Conservation (phyloP, 805 yeast species). For the Maudiozyma barnettii region DNA sequence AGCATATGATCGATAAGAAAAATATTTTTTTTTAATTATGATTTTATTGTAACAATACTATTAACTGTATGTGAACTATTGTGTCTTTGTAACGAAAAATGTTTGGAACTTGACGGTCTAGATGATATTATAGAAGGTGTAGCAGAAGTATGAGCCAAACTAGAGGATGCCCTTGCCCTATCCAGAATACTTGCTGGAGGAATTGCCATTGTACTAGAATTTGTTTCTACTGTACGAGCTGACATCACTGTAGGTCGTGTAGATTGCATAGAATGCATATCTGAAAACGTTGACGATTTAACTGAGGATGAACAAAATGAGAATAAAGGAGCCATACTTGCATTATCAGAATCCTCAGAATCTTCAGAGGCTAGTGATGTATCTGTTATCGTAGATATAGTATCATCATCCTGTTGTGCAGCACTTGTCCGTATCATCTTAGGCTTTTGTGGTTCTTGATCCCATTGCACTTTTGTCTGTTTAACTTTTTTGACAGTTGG, state of each 20-base stretch:
- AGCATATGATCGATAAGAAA: neutral
- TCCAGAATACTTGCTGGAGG: slow-evolving; percentile 69
- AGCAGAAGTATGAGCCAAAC: slow-evolving; percentile 8
- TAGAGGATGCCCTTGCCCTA: slow-evolving; percentile 29
- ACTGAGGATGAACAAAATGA: slow-evolving; percentile 30
- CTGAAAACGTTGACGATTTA: slow-evolving; percentile 32
- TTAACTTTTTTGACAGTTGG: neutral
- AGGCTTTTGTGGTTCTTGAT: slow-evolving; percentile 12
- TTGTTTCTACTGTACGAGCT: slow-evolving; percentile 37
- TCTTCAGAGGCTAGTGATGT: neutral
- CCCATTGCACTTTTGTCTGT: slow-evolving; percentile 15
- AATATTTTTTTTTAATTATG: neutral
- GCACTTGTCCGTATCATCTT: neutral
- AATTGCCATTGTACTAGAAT: slow-evolving; percentile 58
- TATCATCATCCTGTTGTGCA: neutral
- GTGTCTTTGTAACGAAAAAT: slow-evolving; percentile 13
- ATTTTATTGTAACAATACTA: slow-evolving; percentile 15
- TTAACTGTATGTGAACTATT: slow-evolving; percentile 14
- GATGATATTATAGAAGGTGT: slow-evolving; percentile 8
- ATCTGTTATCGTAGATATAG: neutral
- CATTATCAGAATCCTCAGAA: slow-evolving; percentile 14
- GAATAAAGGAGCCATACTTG: slow-evolving; percentile 27
- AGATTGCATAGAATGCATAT: slow-evolving; percentile 27
- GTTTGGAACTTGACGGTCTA: slow-evolving; percentile 16
- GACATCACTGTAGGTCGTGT: slow-evolving; percentile 31